Conservation (phyloP, 2,329 filamentous ascomycete genomes). For the Diplocarpon mali region DNA sequence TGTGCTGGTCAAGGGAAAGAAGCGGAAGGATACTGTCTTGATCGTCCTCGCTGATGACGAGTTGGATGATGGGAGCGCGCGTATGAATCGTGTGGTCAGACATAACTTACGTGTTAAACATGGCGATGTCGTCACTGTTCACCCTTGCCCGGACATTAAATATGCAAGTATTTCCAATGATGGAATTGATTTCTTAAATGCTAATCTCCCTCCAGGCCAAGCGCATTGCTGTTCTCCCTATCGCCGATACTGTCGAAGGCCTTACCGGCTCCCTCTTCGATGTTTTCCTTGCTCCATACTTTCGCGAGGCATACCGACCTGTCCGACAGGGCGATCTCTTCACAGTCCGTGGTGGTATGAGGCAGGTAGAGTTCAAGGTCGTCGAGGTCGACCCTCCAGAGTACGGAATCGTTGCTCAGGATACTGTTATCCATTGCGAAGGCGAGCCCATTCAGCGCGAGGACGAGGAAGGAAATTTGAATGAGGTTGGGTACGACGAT, state of each 20-base stretch:
- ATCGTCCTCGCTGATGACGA: constrained; percentile 97
- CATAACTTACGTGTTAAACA: constrained; percentile 99
- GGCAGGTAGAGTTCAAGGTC: constrained; percentile 98
- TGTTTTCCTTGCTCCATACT: constrained; percentile 98
- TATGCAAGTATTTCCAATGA: constrained; percentile 56
- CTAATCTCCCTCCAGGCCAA: constrained; percentile 58
- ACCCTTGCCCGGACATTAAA: constrained; percentile 99
- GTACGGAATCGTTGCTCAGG: constrained; percentile 97
- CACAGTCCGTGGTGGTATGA: constrained; percentile 95
- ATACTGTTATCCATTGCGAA: constrained; percentile 98
- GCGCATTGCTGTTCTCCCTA: constrained; percentile 94
- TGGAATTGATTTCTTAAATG: background rate
- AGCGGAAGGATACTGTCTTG: constrained; percentile 96
- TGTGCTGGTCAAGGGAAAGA: constrained; percentile 97
- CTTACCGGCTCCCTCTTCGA: constrained; percentile 97
- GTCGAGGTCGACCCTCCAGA: constrained; percentile 97
- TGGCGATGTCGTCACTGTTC: constrained; percentile 93
- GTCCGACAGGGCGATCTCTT: constrained; percentile 96
- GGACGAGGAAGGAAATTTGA: constrained; percentile 97
- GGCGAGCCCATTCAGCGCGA: constrained; percentile 95
- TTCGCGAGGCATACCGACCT: constrained; percentile 96
- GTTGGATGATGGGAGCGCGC: constrained; percentile 89
- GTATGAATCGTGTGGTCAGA: constrained; percentile 96
- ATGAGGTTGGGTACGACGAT: constrained; percentile 97
- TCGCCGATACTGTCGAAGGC: constrained; percentile 95